These are phyloP conservation scores for Colletotrichum ledebouriae DNA, from an alignment of 2,329 filamentous ascomycete genomes.

Conservation along the genomic window DNA sequence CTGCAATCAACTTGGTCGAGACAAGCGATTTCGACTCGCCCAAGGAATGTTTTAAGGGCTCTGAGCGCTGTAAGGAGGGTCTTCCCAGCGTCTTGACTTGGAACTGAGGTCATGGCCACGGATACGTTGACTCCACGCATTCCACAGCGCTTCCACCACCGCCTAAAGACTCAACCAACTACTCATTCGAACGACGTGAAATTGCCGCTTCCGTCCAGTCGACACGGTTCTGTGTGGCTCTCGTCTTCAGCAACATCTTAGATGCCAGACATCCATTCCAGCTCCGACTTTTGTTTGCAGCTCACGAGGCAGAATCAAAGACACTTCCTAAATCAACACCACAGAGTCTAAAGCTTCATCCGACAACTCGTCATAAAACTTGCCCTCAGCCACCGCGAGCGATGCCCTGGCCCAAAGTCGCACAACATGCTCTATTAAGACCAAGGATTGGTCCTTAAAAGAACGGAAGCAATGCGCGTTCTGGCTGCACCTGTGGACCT, in stretches of 20 bases:
- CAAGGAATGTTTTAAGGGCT: background rate
- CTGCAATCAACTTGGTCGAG: background rate
- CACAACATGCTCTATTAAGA: conserved; percentile 29
- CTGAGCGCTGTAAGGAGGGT: conserved; percentile 37
- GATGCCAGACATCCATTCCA: background rate
- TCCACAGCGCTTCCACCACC: conserved; percentile 19
- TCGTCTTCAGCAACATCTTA: conserved; percentile 14
- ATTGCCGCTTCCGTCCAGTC: background rate
- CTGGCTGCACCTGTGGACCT: background rate
- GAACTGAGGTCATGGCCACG: conserved; percentile 40
- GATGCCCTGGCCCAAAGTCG: conserved; percentile 12
- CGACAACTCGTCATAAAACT: conserved; percentile 3
- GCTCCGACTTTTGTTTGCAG: conserved; percentile 4
- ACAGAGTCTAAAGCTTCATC: conserved; percentile 23
- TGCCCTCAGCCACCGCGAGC: background rate
- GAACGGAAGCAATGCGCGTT: conserved; percentile 24
- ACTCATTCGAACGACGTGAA: background rate
- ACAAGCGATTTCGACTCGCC: background rate
- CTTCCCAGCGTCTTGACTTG: conserved; percentile 29
- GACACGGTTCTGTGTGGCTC: background rate
- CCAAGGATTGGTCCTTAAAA: conserved; percentile 26
- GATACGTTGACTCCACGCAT: conserved; percentile 29
- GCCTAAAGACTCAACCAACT: conserved; percentile 12
- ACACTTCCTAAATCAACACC: conserved; percentile 11
- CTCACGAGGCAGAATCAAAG: conserved; percentile 26